Evolutionary conservation across 176 grass and related monocot species (phyloP).

Genomic region (Cenchrus fungigraminus): DNA sequence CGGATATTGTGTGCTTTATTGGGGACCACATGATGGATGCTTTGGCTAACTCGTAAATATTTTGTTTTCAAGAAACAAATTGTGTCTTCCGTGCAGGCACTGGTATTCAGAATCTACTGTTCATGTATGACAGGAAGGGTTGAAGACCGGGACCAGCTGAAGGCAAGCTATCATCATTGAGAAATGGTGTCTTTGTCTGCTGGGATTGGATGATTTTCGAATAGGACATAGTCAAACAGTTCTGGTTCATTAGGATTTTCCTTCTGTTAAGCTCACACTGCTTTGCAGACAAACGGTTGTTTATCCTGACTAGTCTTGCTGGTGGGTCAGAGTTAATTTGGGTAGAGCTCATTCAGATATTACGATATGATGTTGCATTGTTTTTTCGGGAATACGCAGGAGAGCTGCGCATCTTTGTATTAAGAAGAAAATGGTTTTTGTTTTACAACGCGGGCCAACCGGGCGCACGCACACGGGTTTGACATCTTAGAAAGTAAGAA

Average conservation of each 20-base stretch:
- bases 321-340: not conserved
- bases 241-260: not conserved
- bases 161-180: not conserved
- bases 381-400: no score
- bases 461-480: no score
- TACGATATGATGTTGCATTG: not conserved
- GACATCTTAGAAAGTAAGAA: no score
- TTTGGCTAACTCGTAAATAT: no score
- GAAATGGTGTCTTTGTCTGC: not conserved
- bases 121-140: not conserved
- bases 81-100: not conserved
- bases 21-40: no score
- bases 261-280: not conserved
- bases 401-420: no score
- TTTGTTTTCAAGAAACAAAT: no score
- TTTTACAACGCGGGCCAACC: no score
- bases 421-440: no score
- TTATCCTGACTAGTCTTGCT: slow-evolving; percentile 15
- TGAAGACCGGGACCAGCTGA: not conserved
- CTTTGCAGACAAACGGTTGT: not conserved
- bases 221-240: not conserved
- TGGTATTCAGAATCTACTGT: not conserved
- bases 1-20: no score
- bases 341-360: not conserved
- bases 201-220: not conserved